Base-by-base conservation (phyloP, 1,284 basidiomycete species). In the Amylostereum areolatum region DNA sequence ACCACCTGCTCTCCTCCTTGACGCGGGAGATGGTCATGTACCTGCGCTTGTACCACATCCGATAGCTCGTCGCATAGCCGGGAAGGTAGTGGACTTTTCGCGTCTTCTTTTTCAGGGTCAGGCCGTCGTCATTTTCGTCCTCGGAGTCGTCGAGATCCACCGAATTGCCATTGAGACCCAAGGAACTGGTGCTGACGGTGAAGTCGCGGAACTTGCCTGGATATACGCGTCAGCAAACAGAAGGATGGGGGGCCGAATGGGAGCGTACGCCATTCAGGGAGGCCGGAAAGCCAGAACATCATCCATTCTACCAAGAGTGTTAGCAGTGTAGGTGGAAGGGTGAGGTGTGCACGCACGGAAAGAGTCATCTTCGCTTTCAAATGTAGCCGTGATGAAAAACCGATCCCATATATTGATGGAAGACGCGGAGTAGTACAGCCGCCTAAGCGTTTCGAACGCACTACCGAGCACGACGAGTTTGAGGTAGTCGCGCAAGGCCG, bases 381-480 rank as follows among this genome's bases (percentile, higher is more conserved):
- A 83, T 32, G 66, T 67, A 1, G 79, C 81, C 0, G 80, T 83
- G 45, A 89, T 65, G 65, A 80, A 85, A 58, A 87, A 79, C 2
- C 72, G 71, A 34, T 74, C 70, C 52, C 75, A 62, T 30, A 76
- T 29, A 34, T 62, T 66, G 27, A 66, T 52, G 68, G 81, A 86
- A 2, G 67, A 35, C 2, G 66, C 59, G 29, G 69, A 62, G 5
- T 68, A 59, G 7, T 49, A 57, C 11, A 72, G 33, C 2, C 83
- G 75, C 18, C 84, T 76, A 36, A 68, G 69, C 0, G 69, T 74
- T 60, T 87, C 85, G 42, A 89, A 62, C 28, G 76, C 55, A 24
- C 78, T 75, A 41, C 85, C 85, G 37, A 87, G 63, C 11, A 82
- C 57, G 45, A 85, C 58, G 46, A 89, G 70, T 57, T 84, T 79